Evolutionary conservation across 2,329 filamentous ascomycete species (phyloP), one percentile per base, ranked within the genome.

Genomic region (Coccinonectria pachysandricola): DNA sequence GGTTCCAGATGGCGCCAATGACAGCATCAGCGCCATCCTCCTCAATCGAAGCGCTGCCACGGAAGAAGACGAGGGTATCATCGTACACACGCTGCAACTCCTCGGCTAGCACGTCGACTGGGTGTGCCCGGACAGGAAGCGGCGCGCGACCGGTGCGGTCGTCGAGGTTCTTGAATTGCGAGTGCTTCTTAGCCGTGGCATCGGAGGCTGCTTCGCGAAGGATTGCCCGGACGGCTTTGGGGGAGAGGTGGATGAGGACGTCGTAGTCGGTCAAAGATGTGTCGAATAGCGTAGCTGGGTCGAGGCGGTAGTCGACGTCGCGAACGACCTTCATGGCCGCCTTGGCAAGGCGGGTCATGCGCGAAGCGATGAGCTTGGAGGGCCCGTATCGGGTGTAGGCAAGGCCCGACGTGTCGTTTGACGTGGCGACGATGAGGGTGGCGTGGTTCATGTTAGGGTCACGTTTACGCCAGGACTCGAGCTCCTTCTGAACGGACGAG

Each of bases 361-460:
- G 75, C 9, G 77, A 73, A 8, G 87, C 88, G 15, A 88, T 74
- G 24, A 96, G 82, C 50, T 82, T 87, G 8, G 79, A 74, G 0
- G 88, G 87, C 1, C 60, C 57, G 24, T 64, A 62, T 28, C 69
- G 68, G 26, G 85, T 94, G 68, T 85, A 96, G 1, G 79, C 79
- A 7, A 78, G 73, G 4, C 91, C 91, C 18, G 79, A 80, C 5
- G 62, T 57, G 43, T 95, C 86, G 36, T 82, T 62, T 27, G 82
- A 80, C 0, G 84, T 86, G 3, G 85, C 85, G 4, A 79, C 79
- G 45, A 95, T 82, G 19, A 96, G 60, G 11, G 80, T 77, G 3
- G 83, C 72, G 35, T 75, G 76, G 55, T 91, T 93, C 76, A 96
- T 82, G 27, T 70, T 75, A 1, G 87, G 86, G 46, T 98, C 91